phyloP scores from a whole-genome alignment of 2,329 filamentous ascomycete genomes.

The Arthrobotrys pseudoclavata region DNA sequence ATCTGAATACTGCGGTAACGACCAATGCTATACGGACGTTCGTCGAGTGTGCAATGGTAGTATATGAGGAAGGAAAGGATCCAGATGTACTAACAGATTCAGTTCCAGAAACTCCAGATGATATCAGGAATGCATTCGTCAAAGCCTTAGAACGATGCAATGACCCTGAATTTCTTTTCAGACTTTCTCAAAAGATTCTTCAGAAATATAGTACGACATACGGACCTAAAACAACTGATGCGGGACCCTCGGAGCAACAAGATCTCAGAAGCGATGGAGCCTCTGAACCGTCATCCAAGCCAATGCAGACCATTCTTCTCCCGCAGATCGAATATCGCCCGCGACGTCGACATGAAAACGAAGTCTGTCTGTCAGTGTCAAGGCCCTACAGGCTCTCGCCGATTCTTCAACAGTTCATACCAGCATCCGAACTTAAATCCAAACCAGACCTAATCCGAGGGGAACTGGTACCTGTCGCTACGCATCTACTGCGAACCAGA shows the following conservation, averaged over 20 bases:
- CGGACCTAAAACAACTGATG: neutral
- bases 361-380: neutral
- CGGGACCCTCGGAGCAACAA: neutral
- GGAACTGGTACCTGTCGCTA: neutral
- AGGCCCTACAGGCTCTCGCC: neutral
- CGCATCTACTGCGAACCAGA: neutral
- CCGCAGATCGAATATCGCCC: neutral
- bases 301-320: neutral
- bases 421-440: neutral
- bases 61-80: constrained; percentile 16
- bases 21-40: constrained; percentile 16
- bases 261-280: neutral
- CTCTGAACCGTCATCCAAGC: neutral
- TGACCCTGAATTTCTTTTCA: constrained; percentile 8
- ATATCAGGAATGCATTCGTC: constrained; percentile 12
- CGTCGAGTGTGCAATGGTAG: constrained; percentile 1
- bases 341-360: neutral
- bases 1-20: neutral
- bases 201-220: neutral
- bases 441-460: neutral
- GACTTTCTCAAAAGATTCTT: constrained; percentile 8
- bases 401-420: neutral
- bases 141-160: neutral
- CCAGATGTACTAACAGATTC: neutral
- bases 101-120: constrained; percentile 1